Evolutionary conservation across 495 filamentous ascomycete genomes (phyloP).

Genomic region (Neurospora sp.): DNA sequence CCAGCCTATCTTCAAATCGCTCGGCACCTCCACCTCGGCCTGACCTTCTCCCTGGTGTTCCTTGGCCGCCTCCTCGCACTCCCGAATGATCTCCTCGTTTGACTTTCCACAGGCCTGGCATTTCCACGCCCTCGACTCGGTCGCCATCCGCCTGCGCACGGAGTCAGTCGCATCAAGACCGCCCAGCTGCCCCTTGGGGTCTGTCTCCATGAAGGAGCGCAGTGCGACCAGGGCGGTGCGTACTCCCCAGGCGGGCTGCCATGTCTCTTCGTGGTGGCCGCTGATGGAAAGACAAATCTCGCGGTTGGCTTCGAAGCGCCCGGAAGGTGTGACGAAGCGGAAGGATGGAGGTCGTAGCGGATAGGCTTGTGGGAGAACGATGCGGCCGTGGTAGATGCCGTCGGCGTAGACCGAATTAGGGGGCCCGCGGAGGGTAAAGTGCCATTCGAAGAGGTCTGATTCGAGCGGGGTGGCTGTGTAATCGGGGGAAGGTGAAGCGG

Average conservation of each 20-base stretch:
- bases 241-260: constrained; percentile 97
- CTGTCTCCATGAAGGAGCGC: constrained; percentile 64
- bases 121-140: constrained; percentile 40
- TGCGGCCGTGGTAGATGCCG: constrained; percentile 93
- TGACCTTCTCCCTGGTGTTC: constrained; percentile 35
- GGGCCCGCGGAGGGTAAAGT: constrained; percentile 93
- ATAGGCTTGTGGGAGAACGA: constrained; percentile 79
- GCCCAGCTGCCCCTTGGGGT: constrained; percentile 70
- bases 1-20: constrained; percentile 49
- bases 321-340: constrained; percentile 86
- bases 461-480: constrained; percentile 76
- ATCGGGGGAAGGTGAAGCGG: constrained; percentile 64
- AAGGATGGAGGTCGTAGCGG: constrained; percentile 84
- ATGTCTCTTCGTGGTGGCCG: constrained; percentile 94
- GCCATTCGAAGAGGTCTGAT: constrained; percentile 93
- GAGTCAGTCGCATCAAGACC: constrained; percentile 64
- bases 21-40: constrained; percentile 39
- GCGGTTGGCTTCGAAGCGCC: constrained; percentile 91
- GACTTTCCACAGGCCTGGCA: constrained; percentile 50
- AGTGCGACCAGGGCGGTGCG: constrained; percentile 66
- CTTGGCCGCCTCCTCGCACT: constrained; percentile 48
- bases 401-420: constrained; percentile 65
- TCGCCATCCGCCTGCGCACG: constrained; percentile 55
- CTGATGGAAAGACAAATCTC: constrained; percentile 93
- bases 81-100: constrained; percentile 63